Conservation (phyloP, 495 filamentous ascomycete genomes). For the Emericellopsis terricola region DNA sequence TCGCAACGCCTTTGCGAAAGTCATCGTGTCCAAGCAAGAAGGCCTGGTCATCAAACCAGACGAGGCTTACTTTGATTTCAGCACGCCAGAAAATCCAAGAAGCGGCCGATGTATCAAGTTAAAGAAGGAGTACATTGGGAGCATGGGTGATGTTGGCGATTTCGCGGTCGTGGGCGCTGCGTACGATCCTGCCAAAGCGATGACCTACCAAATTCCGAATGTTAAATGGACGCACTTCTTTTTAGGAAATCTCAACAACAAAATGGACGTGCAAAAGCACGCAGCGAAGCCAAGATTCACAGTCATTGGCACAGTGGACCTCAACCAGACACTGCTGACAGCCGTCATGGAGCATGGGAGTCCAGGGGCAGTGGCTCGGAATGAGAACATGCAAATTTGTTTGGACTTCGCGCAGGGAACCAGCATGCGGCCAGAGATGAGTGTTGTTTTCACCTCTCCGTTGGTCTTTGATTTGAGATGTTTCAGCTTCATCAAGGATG, state of each 20-base stretch:
- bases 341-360: slow-evolving; percentile 16
- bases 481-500: slow-evolving; percentile 25
- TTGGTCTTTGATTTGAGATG: slow-evolving; percentile 28
- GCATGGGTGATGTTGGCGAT: slow-evolving; percentile 65
- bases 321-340: slow-evolving; percentile 17
- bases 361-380: slow-evolving; percentile 11
- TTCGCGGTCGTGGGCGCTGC: slow-evolving; percentile 59
- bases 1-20: slow-evolving; percentile 42
- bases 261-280: slow-evolving; percentile 35
- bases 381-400: slow-evolving; percentile 12
- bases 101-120: slow-evolving; percentile 55
- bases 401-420: slow-evolving; percentile 14
- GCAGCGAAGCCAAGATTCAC: slow-evolving; percentile 39
- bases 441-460: slow-evolving; percentile 18
- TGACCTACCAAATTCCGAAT: slow-evolving; percentile 23
- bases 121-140: slow-evolving; percentile 78
- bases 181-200: slow-evolving; percentile 41
- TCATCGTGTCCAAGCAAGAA: slow-evolving; percentile 48
- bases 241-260: slow-evolving; percentile 61
- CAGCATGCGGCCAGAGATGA: slow-evolving; percentile 16
- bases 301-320: slow-evolving; percentile 35
- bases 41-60: slow-evolving; percentile 72
- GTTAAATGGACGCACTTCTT: slow-evolving; percentile 62
- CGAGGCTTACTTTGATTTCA: slow-evolving; percentile 54
- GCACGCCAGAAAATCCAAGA: slow-evolving; percentile 12